Percentiles rank a stretch among this genome's conserved stretches.
Conservation (phyloP, 768 basidiomycete genomes). For the Phylloporus sp. region DNA sequence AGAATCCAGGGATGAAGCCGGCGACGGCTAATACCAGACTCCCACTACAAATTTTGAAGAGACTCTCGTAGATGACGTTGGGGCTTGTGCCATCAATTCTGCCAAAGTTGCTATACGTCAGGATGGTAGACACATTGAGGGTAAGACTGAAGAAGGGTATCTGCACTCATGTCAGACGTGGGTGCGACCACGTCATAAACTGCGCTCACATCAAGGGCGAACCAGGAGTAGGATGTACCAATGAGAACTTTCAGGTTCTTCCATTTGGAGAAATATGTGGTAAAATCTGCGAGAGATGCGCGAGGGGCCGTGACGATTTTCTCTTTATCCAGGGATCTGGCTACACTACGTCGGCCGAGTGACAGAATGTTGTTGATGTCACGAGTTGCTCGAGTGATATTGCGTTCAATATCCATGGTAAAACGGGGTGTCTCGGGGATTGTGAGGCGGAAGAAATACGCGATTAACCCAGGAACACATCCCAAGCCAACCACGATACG, state of each 20-base stretch:
- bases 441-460: constrained; percentile 85
- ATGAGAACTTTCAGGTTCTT: constrained; percentile 74
- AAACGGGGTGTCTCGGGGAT: constrained; percentile 89
- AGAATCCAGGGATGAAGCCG: constrained; percentile 47
- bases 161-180: constrained; percentile 30
- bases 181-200: background rate
- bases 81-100: constrained; percentile 28
- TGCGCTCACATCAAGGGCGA: constrained; percentile 69
- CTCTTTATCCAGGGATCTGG: constrained; percentile 41
- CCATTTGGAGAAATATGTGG: constrained; percentile 61
- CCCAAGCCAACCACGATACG: constrained; percentile 85
- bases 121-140: constrained; percentile 73
- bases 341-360: constrained; percentile 36
- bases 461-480: constrained; percentile 69
- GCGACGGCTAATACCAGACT: constrained; percentile 15
- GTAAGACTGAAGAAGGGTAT: constrained; percentile 87
- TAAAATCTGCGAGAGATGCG: constrained; percentile 64
- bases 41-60: constrained; percentile 21
- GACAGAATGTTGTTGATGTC: constrained; percentile 67
- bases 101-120: constrained; percentile 66
- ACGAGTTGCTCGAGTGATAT: constrained; percentile 63
- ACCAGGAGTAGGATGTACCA: constrained; percentile 80
- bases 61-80: constrained; percentile 18
- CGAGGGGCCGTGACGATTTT: constrained; percentile 59
- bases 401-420: constrained; percentile 85